Evolutionary conservation across 108 stramenopile genomes (phyloP).

Genomic region (Nannochloropsis oceanica): DNA sequence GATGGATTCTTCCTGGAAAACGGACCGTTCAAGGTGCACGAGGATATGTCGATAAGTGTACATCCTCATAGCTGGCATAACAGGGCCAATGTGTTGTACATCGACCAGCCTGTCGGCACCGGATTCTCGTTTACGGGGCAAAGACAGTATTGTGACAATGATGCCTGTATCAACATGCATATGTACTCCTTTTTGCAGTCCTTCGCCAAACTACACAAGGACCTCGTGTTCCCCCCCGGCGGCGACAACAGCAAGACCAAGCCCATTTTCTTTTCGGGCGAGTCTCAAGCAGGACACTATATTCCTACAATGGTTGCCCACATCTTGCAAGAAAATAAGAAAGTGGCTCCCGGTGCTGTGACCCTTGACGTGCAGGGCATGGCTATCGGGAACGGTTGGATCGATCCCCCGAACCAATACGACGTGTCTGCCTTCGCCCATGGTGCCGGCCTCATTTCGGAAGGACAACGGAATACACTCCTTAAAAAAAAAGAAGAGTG

Average conservation of each 20-base stretch:
- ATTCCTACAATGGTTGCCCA: constrained; percentile 81
- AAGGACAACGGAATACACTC: constrained; percentile 49
- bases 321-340: constrained; percentile 58
- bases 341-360: constrained; percentile 12
- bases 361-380: constrained; percentile 44
- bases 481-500: constrained; percentile 53
- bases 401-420: constrained; percentile 76
- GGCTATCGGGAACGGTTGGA: constrained; percentile 66
- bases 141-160: neutral
- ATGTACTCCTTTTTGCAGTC: constrained; percentile 51
- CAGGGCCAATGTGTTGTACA: constrained; percentile 55
- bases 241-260: constrained; percentile 31
- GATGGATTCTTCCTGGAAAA: constrained; percentile 92
- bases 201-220: constrained; percentile 55
- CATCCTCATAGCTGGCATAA: constrained; percentile 26
- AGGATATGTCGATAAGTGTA: neutral
- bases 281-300: constrained; percentile 87
- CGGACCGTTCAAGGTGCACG: constrained; percentile 63
- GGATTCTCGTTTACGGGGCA: constrained; percentile 49
- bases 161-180: neutral
- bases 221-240: constrained; percentile 44
- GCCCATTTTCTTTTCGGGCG: constrained; percentile 71
- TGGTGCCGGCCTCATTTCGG: constrained; percentile 59
- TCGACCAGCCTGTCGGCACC: constrained; percentile 50
- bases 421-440: constrained; percentile 66